Conservation (phyloP, 2,329 filamentous ascomycete genomes). For the Colletotrichum shisoi region DNA sequence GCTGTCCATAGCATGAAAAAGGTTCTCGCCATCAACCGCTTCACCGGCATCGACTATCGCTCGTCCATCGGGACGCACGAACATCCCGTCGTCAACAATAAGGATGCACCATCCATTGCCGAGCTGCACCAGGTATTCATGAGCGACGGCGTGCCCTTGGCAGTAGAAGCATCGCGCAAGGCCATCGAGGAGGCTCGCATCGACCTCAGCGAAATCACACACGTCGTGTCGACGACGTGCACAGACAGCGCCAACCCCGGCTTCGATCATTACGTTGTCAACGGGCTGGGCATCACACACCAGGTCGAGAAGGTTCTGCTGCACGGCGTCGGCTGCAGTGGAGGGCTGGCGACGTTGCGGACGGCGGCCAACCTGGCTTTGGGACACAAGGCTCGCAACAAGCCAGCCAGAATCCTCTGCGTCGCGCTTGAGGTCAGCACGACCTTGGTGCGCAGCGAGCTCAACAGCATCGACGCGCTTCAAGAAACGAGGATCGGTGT, state of each 20-base stretch:
- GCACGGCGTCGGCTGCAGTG: slow-evolving; percentile 72
- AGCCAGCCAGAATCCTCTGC: slow-evolving; percentile 69
- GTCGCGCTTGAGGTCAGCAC: slow-evolving; percentile 71
- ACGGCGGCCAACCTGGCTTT: slow-evolving; percentile 73
- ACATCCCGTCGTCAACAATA: slow-evolving; percentile 68
- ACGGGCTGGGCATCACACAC: slow-evolving; percentile 63
- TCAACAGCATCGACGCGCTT: slow-evolving; percentile 66
- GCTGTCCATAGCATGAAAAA: slow-evolving; percentile 64
- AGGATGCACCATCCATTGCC: slow-evolving; percentile 60
- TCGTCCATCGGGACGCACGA: slow-evolving; percentile 69
- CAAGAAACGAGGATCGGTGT: slow-evolving; percentile 71
- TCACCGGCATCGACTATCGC: slow-evolving; percentile 69
- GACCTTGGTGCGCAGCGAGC: slow-evolving; percentile 68
- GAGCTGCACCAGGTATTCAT: slow-evolving; percentile 65
- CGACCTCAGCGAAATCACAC: slow-evolving; percentile 64
- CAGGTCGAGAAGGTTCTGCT: slow-evolving; percentile 70
- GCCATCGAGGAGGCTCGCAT: slow-evolving; percentile 64
- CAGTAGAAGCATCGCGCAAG: slow-evolving; percentile 62
- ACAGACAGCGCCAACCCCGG: slow-evolving; percentile 75
- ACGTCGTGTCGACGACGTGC: slow-evolving; percentile 72
- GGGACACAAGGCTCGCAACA: slow-evolving; percentile 65
- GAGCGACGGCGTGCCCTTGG: slow-evolving; percentile 65
- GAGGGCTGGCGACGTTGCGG: slow-evolving; percentile 67
- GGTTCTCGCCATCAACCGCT: slow-evolving; percentile 69
- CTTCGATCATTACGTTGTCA: slow-evolving; percentile 71